Evolutionary conservation across 805 yeast genomes (phyloP).

Genomic region (Candida saitoana): DNA sequence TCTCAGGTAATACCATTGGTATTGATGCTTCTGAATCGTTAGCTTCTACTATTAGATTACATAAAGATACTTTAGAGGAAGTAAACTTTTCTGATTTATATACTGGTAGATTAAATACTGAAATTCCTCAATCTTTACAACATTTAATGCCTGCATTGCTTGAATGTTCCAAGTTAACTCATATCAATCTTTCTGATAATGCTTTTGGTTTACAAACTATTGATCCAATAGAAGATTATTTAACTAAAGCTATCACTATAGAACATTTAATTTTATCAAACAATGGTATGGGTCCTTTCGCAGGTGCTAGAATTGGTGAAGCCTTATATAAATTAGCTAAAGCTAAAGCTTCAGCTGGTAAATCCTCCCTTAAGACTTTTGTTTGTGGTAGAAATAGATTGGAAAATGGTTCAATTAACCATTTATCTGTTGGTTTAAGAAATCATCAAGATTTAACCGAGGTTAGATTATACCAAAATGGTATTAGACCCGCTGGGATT

Average conservation of each 20-base stretch:
- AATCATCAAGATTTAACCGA: constrained; percentile 70
- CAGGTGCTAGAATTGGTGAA: constrained; percentile 91
- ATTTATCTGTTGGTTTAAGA: constrained; percentile 79
- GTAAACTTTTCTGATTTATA: constrained; percentile 88
- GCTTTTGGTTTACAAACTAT: constrained; percentile 96
- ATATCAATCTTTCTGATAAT: constrained; percentile 85
- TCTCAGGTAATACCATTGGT: constrained; percentile 93
- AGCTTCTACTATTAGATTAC: constrained; percentile 46
- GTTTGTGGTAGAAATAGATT: constrained; percentile 96
- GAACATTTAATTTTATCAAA: constrained; percentile 87
- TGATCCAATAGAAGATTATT: constrained; percentile 77
- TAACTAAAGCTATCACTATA: constrained; percentile 70
- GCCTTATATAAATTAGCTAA: constrained; percentile 69
- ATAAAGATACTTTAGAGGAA: constrained; percentile 50
- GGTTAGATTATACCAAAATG: constrained; percentile 88
- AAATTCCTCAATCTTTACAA: constrained; percentile 81
- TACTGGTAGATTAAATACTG: constrained; percentile 92
- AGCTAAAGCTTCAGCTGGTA: constrained; percentile 51
- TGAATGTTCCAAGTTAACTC: constrained; percentile 61
- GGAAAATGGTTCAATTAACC: constrained; percentile 89
- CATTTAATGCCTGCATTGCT: constrained; percentile 70
- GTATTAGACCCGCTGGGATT: constrained; percentile 93
- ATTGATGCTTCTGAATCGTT: constrained; percentile 78
- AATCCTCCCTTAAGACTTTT: constrained; percentile 68
- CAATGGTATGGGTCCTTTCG: constrained; percentile 98